phyloP scores from a whole-genome alignment of 805 yeast species.

The Candida ulmi region DNA sequence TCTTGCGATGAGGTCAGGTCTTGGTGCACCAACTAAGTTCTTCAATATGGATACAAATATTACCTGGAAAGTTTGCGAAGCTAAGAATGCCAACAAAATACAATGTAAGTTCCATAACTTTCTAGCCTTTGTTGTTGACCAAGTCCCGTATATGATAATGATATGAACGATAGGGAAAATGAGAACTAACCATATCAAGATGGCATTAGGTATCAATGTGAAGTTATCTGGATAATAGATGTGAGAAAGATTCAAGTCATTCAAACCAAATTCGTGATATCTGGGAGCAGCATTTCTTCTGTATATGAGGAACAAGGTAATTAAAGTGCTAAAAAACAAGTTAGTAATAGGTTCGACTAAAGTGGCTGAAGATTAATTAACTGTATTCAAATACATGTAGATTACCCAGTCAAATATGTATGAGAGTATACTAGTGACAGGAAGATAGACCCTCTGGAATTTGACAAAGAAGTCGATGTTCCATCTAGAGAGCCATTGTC shows the following conservation, averaged over 20 bases:
- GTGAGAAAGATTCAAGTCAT: constrained; percentile 28
- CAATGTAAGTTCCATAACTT: constrained; percentile 37
- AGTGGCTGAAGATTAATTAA: too few relatives aligned
- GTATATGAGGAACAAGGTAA: constrained; percentile 20
- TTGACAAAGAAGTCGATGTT: constrained; percentile 20
- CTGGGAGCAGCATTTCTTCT: constrained; percentile 32
- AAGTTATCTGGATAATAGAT: constrained; percentile 32
- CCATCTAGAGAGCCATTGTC: constrained; percentile 10
- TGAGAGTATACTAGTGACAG: constrained; percentile 24
- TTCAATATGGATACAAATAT: constrained; percentile 38
- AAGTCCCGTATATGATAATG: constrained; percentile 13
- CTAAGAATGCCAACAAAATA: constrained; percentile 31
- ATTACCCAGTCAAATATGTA: constrained; percentile 29
- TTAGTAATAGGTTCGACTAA: too few relatives aligned
- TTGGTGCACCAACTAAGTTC: constrained; percentile 40
- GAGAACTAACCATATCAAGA: constrained; percentile 15
- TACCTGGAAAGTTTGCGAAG: constrained; percentile 33
- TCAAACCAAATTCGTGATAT: constrained; percentile 34
- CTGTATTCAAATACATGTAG: too few relatives aligned
- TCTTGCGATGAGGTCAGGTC: constrained; percentile 49
- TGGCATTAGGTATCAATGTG: constrained; percentile 26
- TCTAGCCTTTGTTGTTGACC: constrained; percentile 16
- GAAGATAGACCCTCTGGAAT: constrained; percentile 20
- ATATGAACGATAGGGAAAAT: constrained; percentile 30
- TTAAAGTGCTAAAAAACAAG: too few relatives aligned